phyloP scores from a whole-genome alignment of 495 filamentous ascomycete species.

The Cercophora samala region DNA sequence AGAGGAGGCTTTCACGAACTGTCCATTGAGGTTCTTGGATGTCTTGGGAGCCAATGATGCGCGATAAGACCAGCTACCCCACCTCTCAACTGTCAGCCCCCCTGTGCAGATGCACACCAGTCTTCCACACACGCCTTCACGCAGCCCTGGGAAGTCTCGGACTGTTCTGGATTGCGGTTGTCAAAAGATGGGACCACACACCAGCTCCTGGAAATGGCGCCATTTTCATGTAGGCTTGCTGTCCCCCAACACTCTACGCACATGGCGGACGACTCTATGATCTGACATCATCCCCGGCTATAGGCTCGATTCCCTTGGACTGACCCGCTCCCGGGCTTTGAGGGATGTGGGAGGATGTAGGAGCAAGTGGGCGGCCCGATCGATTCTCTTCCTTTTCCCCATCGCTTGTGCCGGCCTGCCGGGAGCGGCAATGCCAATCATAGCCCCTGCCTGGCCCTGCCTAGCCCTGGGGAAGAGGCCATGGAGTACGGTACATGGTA shows the following conservation, averaged over 20 bases:
- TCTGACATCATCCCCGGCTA: constrained; percentile 13
- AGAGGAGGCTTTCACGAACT: background rate
- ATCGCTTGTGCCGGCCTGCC: constrained; percentile 7
- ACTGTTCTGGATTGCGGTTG: constrained; percentile 1
- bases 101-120: background rate
- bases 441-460: background rate
- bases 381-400: constrained; percentile 14
- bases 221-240: constrained; percentile 14
- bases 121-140: background rate
- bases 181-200: background rate
- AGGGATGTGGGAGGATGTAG: background rate
- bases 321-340: background rate
- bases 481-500: background rate
- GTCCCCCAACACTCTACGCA: background rate
- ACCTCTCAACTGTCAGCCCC: background rate
- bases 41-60: background rate
- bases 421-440: constrained; percentile 1
- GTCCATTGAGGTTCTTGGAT: background rate
- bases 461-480: background rate
- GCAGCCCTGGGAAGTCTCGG: background rate
- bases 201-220: constrained; percentile 1
- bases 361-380: constrained; percentile 7
- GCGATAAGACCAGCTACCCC: background rate
- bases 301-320: background rate
- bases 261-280: constrained; percentile 4